These are phyloP conservation scores for Catharanthus roseus DNA, from an alignment of 257 asterid species.

Conservation along the genomic window DNA sequence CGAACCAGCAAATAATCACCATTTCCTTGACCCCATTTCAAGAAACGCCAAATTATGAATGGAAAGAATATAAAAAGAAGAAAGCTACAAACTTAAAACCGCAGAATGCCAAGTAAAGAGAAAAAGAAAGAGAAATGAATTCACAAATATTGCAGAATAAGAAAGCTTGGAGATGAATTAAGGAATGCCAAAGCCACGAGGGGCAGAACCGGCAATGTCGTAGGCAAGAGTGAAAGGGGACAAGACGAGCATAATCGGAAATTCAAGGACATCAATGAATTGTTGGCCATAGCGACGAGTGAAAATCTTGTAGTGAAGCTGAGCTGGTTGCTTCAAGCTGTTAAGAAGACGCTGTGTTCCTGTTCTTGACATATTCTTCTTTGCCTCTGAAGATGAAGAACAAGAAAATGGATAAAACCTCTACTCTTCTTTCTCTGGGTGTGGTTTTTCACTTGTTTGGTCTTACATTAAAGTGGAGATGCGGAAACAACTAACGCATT, in stretches of 20 bases:
- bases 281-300: slow-evolving; percentile 60
- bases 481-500: too few species aligned
- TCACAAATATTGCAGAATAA: slow-evolving; percentile 81
- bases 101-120: neutral
- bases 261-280: slow-evolving; percentile 60
- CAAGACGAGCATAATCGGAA: slow-evolving; percentile 70
- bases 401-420: slow-evolving; percentile 13
- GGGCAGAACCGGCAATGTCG: slow-evolving; percentile 97
- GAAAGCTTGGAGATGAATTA: slow-evolving; percentile 82
- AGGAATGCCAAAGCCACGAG: slow-evolving; percentile 97
- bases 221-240: slow-evolving; percentile 78
- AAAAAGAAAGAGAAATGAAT: slow-evolving; percentile 3
- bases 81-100: neutral
- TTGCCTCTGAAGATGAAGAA: neutral
- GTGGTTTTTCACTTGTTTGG: too few species aligned
- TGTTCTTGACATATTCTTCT: slow-evolving; percentile 19
- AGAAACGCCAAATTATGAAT: neutral
- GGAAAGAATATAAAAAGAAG: neutral
- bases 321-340: slow-evolving; percentile 39
- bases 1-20: neutral
- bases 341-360: slow-evolving; percentile 35
- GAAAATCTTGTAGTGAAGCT: slow-evolving; percentile 51
- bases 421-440: neutral
- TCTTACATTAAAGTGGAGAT: too few species aligned
- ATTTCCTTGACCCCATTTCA: neutral